phyloP scores from a whole-genome alignment of 257 asterid species.

The Thymus mandschuricus region DNA sequence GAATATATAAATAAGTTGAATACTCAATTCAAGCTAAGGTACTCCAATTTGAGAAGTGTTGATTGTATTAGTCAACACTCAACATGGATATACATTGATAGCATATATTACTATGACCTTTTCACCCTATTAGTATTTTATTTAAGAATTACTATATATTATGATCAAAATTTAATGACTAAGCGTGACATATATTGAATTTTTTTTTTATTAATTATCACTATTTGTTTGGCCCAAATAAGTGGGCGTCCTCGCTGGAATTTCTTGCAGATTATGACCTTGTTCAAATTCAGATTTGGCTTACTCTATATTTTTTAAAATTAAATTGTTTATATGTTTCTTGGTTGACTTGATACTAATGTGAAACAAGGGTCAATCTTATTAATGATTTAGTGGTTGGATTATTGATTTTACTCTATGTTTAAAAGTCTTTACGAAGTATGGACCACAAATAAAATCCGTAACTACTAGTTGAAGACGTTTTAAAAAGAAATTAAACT shows the following conservation, averaged over 20 bases:
- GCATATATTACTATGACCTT: background rate
- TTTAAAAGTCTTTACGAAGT: no score
- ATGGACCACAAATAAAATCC: no score
- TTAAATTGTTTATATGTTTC: background rate
- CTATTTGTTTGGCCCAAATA: background rate
- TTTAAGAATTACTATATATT: background rate
- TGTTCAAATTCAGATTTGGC: conserved; percentile 3
- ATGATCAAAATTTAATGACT: background rate
- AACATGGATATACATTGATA: background rate
- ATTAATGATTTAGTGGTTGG: background rate
- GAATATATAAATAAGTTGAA: no score
- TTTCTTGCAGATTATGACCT: background rate
- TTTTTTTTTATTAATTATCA: background rate
- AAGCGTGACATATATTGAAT: background rate
- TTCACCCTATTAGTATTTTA: background rate
- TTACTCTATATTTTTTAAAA: background rate
- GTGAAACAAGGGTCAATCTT: background rate
- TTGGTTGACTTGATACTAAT: background rate
- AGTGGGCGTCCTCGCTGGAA: background rate
- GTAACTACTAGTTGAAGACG: no score
- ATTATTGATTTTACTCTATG: no score
- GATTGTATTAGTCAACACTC: background rate
- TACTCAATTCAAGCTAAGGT: background rate
- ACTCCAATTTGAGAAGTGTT: background rate
- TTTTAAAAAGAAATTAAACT: no score